Evolutionary conservation across 495 filamentous ascomycete species (phyloP), one percentile per base, ranked within the genome.

Genomic region (Hyaloscypha variabilis): DNA sequence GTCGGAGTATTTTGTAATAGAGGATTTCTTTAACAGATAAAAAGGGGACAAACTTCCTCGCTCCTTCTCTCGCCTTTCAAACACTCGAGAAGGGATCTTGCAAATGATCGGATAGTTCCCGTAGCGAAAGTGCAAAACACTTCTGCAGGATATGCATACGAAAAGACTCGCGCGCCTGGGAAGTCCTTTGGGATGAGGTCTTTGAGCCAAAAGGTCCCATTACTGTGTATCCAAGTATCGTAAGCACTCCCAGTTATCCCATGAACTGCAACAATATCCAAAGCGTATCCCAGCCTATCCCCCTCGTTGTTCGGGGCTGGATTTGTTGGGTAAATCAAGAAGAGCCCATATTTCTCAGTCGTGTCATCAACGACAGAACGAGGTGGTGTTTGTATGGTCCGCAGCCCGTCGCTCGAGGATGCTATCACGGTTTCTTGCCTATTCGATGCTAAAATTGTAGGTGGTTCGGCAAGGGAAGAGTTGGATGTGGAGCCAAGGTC

Each of bases 241-340:
- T 52, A 67, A n/a, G 63, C 63, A 66, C 58, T 23, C 31, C 67
- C 67, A 25, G 24, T 54, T 59, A 69, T 58, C 13, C 67, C 67
- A 59, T 69, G 67, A 6, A 69, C 50, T 17, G 67, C 67, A 14
- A 69, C 60, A 34, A 69, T 63, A 54, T 68, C 66, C 28, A 67
- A 6, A 19, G 52, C 25, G 29, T 67, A 61, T 42, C 39, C 39
- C 39, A 14, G 14, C 39, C 39, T 42, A 19, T 19, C 39, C 39
- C 19, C 39, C 39, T 42, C 39, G 39, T 42, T 42, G 6, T 42
- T 14, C 8, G 39, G 39, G 39, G 39, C 39, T 42, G 39, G 39
- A 42, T 42, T 42, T 42, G 39, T 42, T 42, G 39, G 39, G 39
- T 42, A 14, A 19, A 42, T 42, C 39, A 42, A 42, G 39, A 42